Evolutionary conservation across 306 rosid genomes (phyloP).

Genomic region (Quercus agrifolia): DNA sequence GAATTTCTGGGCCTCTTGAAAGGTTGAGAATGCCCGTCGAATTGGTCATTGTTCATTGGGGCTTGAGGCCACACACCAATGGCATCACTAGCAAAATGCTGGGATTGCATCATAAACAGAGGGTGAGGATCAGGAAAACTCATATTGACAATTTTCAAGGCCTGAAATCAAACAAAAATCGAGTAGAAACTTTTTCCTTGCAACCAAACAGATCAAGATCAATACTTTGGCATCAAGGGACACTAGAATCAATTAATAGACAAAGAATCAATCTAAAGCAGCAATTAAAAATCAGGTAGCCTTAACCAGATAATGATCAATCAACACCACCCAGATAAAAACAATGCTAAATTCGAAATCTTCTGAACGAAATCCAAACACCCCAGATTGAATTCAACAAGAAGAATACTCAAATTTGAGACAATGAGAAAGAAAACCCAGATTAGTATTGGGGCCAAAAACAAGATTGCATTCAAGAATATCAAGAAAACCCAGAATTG

Average conservation of each 20-base stretch:
- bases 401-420: slow-evolving; percentile 17
- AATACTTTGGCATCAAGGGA: not conserved
- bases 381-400: slow-evolving; percentile 20
- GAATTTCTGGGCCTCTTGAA: slow-evolving; percentile 60
- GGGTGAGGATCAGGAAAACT: slow-evolving; percentile 50
- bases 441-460: not conserved
- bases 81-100: slow-evolving; percentile 45
- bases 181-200: not conserved
- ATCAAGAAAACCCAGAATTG: not conserved
- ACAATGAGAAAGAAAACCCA: slow-evolving; percentile 4
- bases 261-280: not conserved
- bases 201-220: slow-evolving; percentile 19
- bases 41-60: slow-evolving; percentile 34
- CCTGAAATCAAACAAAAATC: slow-evolving; percentile 4
- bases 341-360: not conserved
- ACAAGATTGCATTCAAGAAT: not conserved
- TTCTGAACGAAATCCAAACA: not conserved
- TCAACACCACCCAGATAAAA: not conserved
- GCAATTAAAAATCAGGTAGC: not conserved
- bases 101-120: slow-evolving; percentile 38
- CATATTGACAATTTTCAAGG: slow-evolving; percentile 31
- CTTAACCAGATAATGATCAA: not conserved
- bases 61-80: slow-evolving; percentile 56
- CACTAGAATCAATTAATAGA: not conserved
- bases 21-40: slow-evolving; percentile 39